A percentile compares a stretch with the other conserved stretches of the same genome.
Conservation (phyloP, 75 land plant species). For the Pseudotsuga menziesii region DNA sequence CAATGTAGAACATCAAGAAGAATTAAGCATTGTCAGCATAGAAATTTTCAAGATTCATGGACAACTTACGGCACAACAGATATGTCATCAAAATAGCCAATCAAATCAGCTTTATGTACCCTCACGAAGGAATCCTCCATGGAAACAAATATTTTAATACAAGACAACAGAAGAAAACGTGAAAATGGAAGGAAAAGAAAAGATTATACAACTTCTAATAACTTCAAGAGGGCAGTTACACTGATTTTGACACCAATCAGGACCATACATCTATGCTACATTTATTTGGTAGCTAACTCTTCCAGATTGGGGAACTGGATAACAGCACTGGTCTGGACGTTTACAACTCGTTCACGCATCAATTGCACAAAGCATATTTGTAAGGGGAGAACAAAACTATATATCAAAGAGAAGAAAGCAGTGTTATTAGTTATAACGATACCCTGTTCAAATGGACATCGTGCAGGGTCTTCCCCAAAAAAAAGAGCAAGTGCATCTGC, state of each 20-base stretch:
- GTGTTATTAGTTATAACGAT: background rate
- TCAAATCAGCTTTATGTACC: background rate
- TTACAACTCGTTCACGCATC: background rate
- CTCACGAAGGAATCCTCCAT: background rate
- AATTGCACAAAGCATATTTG: background rate
- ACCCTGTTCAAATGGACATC: slow-evolving; percentile 99
- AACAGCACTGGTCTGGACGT: background rate
- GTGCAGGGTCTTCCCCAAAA: slow-evolving; percentile 93
- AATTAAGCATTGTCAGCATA: background rate
- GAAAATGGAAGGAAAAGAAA: background rate
- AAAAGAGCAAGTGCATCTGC: slow-evolving; percentile 84
- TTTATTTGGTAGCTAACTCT: background rate
- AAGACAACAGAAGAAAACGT: background rate
- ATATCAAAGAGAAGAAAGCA: background rate
- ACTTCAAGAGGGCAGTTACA: background rate
- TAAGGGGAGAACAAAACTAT: background rate
- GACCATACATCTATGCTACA: background rate
- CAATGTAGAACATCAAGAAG: background rate
- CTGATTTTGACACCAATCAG: background rate
- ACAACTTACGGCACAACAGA: background rate
- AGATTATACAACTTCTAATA: background rate
- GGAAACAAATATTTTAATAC: background rate
- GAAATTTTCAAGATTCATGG: background rate
- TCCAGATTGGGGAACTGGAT: background rate
- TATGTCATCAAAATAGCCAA: background rate